phyloP scores from a whole-genome alignment of 2,329 filamentous ascomycete genomes.

The Penicillium sp. region DNA sequence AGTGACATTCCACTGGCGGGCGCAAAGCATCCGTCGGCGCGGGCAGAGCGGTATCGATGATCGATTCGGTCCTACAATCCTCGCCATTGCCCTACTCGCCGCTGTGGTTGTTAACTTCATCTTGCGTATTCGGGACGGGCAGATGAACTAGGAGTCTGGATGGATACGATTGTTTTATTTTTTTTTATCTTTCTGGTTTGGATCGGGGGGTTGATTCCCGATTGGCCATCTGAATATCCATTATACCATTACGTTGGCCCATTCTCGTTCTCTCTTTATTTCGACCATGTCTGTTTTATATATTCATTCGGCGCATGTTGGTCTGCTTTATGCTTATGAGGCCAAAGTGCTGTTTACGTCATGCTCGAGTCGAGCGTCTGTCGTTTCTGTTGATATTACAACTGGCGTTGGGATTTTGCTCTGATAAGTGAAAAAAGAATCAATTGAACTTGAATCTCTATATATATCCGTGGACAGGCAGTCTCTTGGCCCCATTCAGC shows the following conservation, averaged over 20 bases:
- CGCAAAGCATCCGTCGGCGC: conserved; percentile 83
- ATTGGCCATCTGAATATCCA: neutral
- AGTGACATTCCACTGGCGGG: conserved; percentile 94
- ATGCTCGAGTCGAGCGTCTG: neutral
- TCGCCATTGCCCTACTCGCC: conserved; percentile 79
- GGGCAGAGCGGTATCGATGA: conserved; percentile 97
- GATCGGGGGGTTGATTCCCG: neutral
- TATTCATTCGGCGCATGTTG: conserved; percentile 1
- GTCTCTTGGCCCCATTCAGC: too few relatives aligned
- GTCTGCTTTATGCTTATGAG: conserved; percentile 5
- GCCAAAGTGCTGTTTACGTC: neutral
- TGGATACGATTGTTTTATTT: neutral
- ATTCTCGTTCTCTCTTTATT: neutral
- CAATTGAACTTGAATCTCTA: neutral
- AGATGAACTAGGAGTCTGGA: conserved; percentile 12
- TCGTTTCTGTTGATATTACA: conserved; percentile 1
- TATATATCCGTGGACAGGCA: too few relatives aligned
- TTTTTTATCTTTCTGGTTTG: neutral
- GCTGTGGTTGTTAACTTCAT: conserved; percentile 97
- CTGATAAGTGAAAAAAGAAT: neutral
- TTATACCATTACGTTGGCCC: neutral
- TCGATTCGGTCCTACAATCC: conserved; percentile 84
- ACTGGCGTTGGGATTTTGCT: neutral
- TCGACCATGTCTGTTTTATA: neutral
- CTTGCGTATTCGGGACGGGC: conserved; percentile 54